Conservation (phyloP, 2,329 filamentous ascomycete species). For the Colletotrichum sp. region DNA sequence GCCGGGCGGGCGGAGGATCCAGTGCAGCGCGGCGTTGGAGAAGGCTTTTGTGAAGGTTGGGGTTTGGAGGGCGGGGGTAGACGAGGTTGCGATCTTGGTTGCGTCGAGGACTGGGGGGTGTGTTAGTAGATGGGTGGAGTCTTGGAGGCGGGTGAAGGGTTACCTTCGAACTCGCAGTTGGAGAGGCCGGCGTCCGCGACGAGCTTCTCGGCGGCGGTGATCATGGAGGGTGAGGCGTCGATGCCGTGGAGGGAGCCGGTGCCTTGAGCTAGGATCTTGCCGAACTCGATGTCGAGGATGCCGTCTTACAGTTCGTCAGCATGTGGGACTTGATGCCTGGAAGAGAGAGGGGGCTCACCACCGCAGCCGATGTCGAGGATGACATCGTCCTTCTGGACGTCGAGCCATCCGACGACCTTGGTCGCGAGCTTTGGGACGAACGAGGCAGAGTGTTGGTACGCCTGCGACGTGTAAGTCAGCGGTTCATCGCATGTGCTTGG, state of each 20-base stretch:
- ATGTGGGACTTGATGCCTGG: background rate
- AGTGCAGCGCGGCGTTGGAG: constrained; percentile 72
- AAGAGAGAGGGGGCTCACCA: constrained; percentile 38
- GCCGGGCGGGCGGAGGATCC: constrained; percentile 58
- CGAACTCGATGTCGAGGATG: constrained; percentile 61
- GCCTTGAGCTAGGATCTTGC: constrained; percentile 49
- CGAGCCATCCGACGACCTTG: constrained; percentile 63
- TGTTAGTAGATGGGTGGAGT: background rate
- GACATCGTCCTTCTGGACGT: constrained; percentile 61
- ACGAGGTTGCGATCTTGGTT: constrained; percentile 37
- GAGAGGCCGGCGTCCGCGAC: constrained; percentile 36
- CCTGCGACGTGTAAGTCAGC: constrained; percentile 38
- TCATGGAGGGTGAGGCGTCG: constrained; percentile 65
- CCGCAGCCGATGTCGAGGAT: constrained; percentile 71
- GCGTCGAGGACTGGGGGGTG: constrained; percentile 48
- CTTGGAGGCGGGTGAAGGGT: background rate
- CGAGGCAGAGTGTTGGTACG: constrained; percentile 65
- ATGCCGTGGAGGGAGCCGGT: constrained; percentile 58
- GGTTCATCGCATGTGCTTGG: background rate
- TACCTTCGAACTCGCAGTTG: constrained; percentile 52
- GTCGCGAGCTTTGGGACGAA: constrained; percentile 68
- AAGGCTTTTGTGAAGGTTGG: constrained; percentile 60
- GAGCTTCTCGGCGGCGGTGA: constrained; percentile 52
- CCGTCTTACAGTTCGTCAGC: constrained; percentile 49
- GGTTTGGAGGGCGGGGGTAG: background rate